phyloP scores from a whole-genome alignment of 2,329 filamentous ascomycete genomes.

The Sclerotinia trifoliorum region DNA sequence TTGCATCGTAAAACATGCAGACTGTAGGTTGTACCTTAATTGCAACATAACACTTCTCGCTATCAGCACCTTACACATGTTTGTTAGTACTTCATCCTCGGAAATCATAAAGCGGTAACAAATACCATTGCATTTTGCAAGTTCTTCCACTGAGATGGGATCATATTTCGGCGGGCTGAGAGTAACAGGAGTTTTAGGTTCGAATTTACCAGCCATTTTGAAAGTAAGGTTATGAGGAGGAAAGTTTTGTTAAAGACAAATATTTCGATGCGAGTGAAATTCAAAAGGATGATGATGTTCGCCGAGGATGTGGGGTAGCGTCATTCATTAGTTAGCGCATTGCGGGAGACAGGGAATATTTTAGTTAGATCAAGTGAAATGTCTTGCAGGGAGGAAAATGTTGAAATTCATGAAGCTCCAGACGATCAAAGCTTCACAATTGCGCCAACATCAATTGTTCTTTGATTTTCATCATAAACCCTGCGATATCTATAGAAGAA shows the following conservation, averaged over 20 bases:
- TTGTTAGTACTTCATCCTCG: slow-evolving; percentile 13
- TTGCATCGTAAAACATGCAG: background rate
- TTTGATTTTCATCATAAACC: background rate
- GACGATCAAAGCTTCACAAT: slow-evolving; percentile 7
- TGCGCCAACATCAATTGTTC: slow-evolving; percentile 5
- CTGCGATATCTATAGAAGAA: background rate
- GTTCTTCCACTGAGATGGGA: slow-evolving; percentile 74
- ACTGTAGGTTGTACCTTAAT: slow-evolving; percentile 55
- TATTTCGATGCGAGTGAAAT: background rate
- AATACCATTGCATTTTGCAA: slow-evolving; percentile 81
- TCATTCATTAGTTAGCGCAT: slow-evolving; percentile 15
- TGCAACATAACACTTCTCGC: slow-evolving; percentile 64
- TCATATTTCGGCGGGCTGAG: slow-evolving; percentile 86
- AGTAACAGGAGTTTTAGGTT: slow-evolving; percentile 72
- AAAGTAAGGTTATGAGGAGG: slow-evolving; percentile 1
- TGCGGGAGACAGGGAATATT: slow-evolving; percentile 9
- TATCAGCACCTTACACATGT: slow-evolving; percentile 56
- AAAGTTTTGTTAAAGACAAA: background rate
- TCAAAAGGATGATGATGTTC: background rate
- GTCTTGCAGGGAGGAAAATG: slow-evolving; percentile 13
- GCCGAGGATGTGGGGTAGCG: slow-evolving; percentile 22
- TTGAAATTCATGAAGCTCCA: background rate
- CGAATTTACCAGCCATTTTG: slow-evolving; percentile 64
- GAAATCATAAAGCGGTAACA: slow-evolving; percentile 22
- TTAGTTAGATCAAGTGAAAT: slow-evolving; percentile 9